Base-by-base conservation (phyloP, 1,284 basidiomycete species). In the Austroboletus rostrupii region DNA sequence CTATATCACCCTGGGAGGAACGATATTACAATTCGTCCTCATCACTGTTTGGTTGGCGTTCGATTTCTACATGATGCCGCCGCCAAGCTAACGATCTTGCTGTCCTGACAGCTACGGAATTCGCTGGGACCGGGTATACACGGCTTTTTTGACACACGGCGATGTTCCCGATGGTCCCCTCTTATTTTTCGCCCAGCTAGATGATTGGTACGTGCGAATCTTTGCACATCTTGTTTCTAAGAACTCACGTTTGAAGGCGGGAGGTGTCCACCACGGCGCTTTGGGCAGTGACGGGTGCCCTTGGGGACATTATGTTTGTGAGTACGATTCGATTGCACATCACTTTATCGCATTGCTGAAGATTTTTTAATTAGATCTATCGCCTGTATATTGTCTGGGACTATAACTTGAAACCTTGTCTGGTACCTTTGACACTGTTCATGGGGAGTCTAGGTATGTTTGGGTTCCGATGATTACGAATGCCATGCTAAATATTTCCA, bases 241-340 rank as follows among this genome's bases (percentile, higher is more conserved):
- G 23, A 26, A 26, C 23, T 8, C 23, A 26, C 10, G n/a, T 28
- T 32, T 20, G 21, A 21, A 53, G 51, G 52, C 50, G 50, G 19
- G 52, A 53, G 28, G 11, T 53, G 14, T 39, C 52, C 31, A 53
- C 40, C 16, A 43, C 52, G 13, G 44, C 50, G 4, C 40, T 53
- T 21, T 53, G 50, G 50, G 52, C 50, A 3, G 40, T 53, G 40
- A 53, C 44, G 5, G 23, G 44, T 42, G 43, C 31, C 14, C 31
- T 53, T 3, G 52, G 52, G 28, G 52, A 53, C 35, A 17, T 53
- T 9, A 33, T 53, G 52, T 53, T 53, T 53, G 49, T 52, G 32
- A 51, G 48, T 12, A 4, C 36, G 16, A 4, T 8, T 26, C 23
- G 23, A 26, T 17, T 29, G 13, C 19, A 12, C 4, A 5, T 11